Conservation (phyloP, 2,329 filamentous ascomycete species). For the Pseudopithomyces chartarum region DNA sequence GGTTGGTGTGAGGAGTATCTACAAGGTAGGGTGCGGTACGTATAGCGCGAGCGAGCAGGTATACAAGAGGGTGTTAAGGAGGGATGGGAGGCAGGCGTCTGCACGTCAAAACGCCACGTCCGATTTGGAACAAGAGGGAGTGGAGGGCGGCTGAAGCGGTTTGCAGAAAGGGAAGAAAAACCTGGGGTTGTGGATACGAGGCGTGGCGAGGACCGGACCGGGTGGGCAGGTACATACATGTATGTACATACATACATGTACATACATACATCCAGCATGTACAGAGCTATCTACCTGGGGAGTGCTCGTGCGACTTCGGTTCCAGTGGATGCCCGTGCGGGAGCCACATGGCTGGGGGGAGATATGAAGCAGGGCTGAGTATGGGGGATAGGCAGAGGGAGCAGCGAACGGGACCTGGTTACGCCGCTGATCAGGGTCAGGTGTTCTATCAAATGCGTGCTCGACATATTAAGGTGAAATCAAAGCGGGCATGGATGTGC, state of each 20-base stretch:
- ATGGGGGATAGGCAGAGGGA: not conserved
- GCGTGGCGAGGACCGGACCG: not conserved
- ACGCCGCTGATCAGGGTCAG: slow-evolving; percentile 14
- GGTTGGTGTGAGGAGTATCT: no score
- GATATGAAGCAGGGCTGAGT: slow-evolving; percentile 2
- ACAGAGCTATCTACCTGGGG: slow-evolving; percentile 2
- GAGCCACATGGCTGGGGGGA: not conserved
- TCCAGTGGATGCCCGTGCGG: slow-evolving; percentile 4
- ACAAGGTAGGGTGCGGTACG: no score
- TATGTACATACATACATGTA: no score
- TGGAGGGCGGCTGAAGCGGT: not conserved
- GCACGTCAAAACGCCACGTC: slow-evolving; percentile 9
- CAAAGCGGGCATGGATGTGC: slow-evolving; percentile 1
- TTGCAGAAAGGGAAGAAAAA: not conserved
- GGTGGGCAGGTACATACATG: no score
- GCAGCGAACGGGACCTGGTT: not conserved
- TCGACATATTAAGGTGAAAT: slow-evolving; percentile 13
- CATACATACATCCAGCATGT: no score
- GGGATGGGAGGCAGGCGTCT: not conserved
- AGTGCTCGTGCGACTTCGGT: slow-evolving; percentile 12
- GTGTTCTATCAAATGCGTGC: slow-evolving; percentile 9
- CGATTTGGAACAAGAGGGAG: not conserved
- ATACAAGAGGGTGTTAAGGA: slow-evolving; percentile 1
- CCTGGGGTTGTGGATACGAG: slow-evolving; percentile 5
- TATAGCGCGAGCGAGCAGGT: not conserved